Base-by-base conservation (phyloP, 139 green algal genomes). In the Nannochloris sp. region DNA sequence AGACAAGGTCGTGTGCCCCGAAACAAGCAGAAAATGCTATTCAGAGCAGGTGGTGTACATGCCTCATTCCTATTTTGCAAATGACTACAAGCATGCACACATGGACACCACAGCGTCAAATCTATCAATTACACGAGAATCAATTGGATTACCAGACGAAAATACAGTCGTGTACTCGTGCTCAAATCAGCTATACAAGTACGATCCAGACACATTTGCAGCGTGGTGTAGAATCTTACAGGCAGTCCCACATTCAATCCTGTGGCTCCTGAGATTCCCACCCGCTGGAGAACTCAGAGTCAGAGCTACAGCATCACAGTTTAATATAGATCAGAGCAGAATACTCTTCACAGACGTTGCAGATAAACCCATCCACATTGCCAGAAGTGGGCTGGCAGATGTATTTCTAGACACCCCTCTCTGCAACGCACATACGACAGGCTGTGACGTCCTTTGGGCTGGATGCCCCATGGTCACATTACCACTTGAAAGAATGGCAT, bases 291-390 rank as follows among this genome's bases (percentile, higher is more conserved):
- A 94, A 83, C 28, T 70, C 4, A 80, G 79, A 67, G 68, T 29
- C 33, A 59, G 43, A 17, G 55, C 61, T 26, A 49, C 79, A 57
- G 83, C 83, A 13, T 68, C 68, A 3, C 59, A 56, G 5, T 65
- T 57, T 0, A 89, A 89, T 30, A 46, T 95, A 3, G 74, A 83
- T 49, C 65, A 71, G 8, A 65, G 63, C 20, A 75, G 90, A 45
- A 84, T 96, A 71, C 82, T 96, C 46, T 96, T 96, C 79, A 94
- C 89, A 1, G 88, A 96, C 61, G 89, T 96, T 2, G 89, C 86
- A 5, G 64, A 71, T 55, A 95, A 94, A 80, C 74, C 84, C 14
- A 14, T 87, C 26, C 89, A 96, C 79, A 89, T 96, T 59, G 53
- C 62, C 14, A 82, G 89, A 51, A 81, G 61, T 56, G 82, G 73